Conservation (phyloP, 176 grass and related monocot genomes). For the Pontederia paniculata region DNA sequence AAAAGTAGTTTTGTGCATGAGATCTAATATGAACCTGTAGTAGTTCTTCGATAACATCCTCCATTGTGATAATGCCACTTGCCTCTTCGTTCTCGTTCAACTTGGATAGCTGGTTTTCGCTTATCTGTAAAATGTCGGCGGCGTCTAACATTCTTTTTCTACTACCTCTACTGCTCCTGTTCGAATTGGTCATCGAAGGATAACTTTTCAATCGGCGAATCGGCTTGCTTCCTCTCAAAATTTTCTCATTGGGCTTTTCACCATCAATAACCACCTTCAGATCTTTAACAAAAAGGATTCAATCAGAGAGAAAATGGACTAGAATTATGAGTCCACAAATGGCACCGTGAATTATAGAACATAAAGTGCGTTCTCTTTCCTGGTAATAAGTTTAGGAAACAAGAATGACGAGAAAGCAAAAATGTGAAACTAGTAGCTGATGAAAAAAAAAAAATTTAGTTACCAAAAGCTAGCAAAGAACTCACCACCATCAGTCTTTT, state of each 20-base stretch:
- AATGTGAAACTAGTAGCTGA: background rate
- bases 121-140: conserved; percentile 49
- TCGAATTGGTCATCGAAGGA: conserved; percentile 23
- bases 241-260: conserved; percentile 40
- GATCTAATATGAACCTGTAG: conserved; percentile 47
- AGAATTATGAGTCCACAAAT: background rate
- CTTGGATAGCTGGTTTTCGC: conserved; percentile 38
- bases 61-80: conserved; percentile 88
- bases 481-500: conserved; percentile 23
- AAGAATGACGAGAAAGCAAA: background rate
- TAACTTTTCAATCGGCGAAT: conserved; percentile 57
- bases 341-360: no score
- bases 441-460: background rate
- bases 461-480: conserved; percentile 16
- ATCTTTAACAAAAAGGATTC: conserved; percentile 24
- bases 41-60: conserved; percentile 98
- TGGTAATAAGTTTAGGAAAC: background rate
- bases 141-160: conserved; percentile 60
- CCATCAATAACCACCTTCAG: conserved; percentile 45
- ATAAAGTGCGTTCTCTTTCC: no score
- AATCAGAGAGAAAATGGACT: background rate
- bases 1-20: background rate
- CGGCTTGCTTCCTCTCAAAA: conserved; percentile 14
- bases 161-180: conserved; percentile 25
- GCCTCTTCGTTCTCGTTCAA: conserved; percentile 80